Evolutionary conservation across 2,329 filamentous ascomycete genomes (phyloP), one percentile per base, ranked within the genome.

Genomic region (Bipolaris victoriae): DNA sequence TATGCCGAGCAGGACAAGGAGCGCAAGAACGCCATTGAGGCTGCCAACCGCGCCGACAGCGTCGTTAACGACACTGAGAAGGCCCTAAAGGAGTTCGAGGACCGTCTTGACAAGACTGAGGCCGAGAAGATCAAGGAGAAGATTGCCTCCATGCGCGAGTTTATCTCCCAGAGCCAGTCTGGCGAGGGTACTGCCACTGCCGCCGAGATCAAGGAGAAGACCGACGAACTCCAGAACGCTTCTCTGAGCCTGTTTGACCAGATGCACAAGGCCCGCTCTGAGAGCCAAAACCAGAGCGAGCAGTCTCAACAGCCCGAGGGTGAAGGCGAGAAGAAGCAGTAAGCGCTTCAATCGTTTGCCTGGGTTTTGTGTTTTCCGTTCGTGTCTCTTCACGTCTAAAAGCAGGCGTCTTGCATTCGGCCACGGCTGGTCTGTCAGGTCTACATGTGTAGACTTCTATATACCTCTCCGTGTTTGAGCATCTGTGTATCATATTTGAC

Each of bases 21-120:
- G 84, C 93, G 94, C 84, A 98, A 97, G 89, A 81, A 86, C 68
- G 86, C 92, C 69, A 99, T 98, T 66, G 95, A 99, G 85, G 86
- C 92, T 72, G 92, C 94, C 85, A 99, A 99, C 89, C 91, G 92
- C 70, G 93, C 95, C 65, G 95, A 99, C 84, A 92, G 89, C 76
- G 92, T 97, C 63, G 81, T 97, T 72, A 97, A 96, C 84, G 95
- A 98, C 77, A 98, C 95, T 55, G 94, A 98, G 86, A 96, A 97
- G 86, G 93, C 94, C 33, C 87, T 99, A 66, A 97, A 94, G 85
- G 95, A 98, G 82, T 95, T 92, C 71, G 88, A 95, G 76, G 93
- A 97, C 80, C 93, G 89, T 80, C 89, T 99, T 53, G 94, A 98
- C 87, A 97, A 98, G 90, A 81, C 90, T 52, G 95, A 99, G 87